phyloP scores from a whole-genome alignment of 441 rosid species.

The Isatis lusitanica region DNA sequence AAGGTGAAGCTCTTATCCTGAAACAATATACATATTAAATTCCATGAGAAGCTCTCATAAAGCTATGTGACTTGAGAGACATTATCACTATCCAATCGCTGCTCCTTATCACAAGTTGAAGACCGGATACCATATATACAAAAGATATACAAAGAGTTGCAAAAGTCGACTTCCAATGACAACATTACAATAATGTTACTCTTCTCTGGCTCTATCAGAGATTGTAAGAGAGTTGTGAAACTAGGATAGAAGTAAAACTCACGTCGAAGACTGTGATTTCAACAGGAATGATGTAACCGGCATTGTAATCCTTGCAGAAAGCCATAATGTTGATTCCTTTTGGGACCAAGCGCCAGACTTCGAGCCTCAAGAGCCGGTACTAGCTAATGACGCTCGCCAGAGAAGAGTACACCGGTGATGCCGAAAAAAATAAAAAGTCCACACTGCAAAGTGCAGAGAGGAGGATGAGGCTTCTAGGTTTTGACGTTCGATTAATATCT shows the following conservation, averaged over 20 bases:
- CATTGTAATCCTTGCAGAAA: conserved; percentile 96
- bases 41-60: background rate
- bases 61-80: background rate
- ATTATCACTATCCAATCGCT: background rate
- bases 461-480: no score
- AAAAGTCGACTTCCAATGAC: background rate
- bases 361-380: conserved; percentile 78
- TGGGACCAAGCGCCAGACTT: conserved; percentile 88
- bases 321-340: conserved; percentile 94
- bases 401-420: no score
- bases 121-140: background rate
- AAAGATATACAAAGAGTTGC: background rate
- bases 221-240: background rate
- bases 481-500: no score
- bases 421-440: no score
- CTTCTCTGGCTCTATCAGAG: background rate
- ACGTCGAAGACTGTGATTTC: conserved; percentile 94
- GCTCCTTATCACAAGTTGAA: background rate
- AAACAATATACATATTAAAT: conserved; percentile 22
- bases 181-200: background rate
- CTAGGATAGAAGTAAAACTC: conserved; percentile 26
- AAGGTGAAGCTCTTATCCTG: conserved; percentile 95
- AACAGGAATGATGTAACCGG: conserved; percentile 88
- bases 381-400: no score
- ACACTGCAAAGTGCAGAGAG: no score